Evolutionary conservation across 2,329 filamentous ascomycete species (phyloP).

Genomic region (Chrysoporthe puriensis): DNA sequence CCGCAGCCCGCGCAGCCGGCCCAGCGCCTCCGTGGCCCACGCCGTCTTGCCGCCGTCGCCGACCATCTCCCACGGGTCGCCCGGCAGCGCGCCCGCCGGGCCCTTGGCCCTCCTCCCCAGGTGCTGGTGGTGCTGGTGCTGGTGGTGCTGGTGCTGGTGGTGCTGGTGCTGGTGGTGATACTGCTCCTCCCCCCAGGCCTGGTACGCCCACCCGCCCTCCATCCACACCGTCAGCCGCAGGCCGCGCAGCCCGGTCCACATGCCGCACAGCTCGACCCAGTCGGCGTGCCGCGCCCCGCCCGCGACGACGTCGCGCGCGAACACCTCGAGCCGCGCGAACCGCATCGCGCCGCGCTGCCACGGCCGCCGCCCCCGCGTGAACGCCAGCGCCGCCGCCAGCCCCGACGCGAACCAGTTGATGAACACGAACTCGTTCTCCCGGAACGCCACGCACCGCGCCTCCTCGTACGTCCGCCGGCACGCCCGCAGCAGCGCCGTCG

Average conservation of each 20-base stretch:
- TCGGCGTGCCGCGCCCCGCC: slow-evolving; percentile 34
- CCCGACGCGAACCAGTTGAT: slow-evolving; percentile 51
- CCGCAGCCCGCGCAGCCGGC: slow-evolving; percentile 38
- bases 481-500: slow-evolving; percentile 43
- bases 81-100: no score
- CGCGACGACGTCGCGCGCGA: slow-evolving; percentile 41
- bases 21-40: slow-evolving; percentile 42
- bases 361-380: slow-evolving; percentile 38
- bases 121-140: no score
- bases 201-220: slow-evolving; percentile 27
- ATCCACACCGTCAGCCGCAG: slow-evolving; percentile 44
- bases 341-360: slow-evolving; percentile 50
- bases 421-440: slow-evolving; percentile 51
- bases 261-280: slow-evolving; percentile 43
- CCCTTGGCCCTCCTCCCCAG: slow-evolving; percentile 17
- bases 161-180: no score
- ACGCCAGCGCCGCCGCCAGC: slow-evolving; percentile 44
- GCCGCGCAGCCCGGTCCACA: slow-evolving; percentile 43
- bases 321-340: slow-evolving; percentile 46
- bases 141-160: no score
- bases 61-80: not conserved
- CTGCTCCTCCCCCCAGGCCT: not conserved
- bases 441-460: slow-evolving; percentile 45
- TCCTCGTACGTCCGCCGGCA: slow-evolving; percentile 49
- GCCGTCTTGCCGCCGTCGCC: slow-evolving; percentile 7